Percentiles rank a stretch among this genome's conserved stretches.
phyloP scores from a whole-genome alignment of 139 green algal genomes.

The Tetraselmis striata region DNA sequence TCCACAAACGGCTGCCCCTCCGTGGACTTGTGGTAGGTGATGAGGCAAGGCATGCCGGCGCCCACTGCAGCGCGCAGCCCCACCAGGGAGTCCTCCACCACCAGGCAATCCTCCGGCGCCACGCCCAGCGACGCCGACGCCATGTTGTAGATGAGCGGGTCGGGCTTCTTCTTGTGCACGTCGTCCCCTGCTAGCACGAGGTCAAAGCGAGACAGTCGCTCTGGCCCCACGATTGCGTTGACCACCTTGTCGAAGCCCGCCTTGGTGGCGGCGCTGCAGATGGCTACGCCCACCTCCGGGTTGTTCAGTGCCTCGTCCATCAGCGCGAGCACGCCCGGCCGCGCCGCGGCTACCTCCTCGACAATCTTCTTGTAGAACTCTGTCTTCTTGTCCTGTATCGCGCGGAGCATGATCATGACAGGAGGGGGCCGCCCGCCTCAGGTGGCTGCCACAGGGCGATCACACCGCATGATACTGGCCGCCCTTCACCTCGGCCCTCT shows the following conservation, averaged over 20 bases:
- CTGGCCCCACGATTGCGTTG: conserved; percentile 23
- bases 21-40: conserved; percentile 22
- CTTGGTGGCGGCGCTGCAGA: conserved; percentile 43
- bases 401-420: too few relatives aligned
- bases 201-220: conserved; percentile 30
- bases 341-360: conserved; percentile 19
- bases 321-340: conserved; percentile 21
- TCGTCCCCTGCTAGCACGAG: conserved; percentile 30
- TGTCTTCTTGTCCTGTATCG: conserved; percentile 53
- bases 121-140: conserved; percentile 25
- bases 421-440: too few relatives aligned
- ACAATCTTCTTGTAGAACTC: conserved; percentile 53
- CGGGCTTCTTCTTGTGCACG: conserved; percentile 55
- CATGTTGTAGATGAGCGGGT: conserved; percentile 64
- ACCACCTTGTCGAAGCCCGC: conserved; percentile 30
- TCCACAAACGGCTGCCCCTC: conserved; percentile 9
- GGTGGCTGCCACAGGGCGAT: too few relatives aligned
- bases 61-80: conserved; percentile 25
- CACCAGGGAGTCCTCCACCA: conserved; percentile 38
- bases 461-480: too few relatives aligned
- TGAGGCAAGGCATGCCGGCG: conserved; percentile 30
- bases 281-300: conserved; percentile 20
- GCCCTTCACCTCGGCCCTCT: too few relatives aligned
- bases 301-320: conserved; percentile 28
- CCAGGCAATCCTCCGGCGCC: conserved; percentile 23